phyloP scores from a whole-genome alignment of 805 yeast species.

The Candida xyloterini region DNA sequence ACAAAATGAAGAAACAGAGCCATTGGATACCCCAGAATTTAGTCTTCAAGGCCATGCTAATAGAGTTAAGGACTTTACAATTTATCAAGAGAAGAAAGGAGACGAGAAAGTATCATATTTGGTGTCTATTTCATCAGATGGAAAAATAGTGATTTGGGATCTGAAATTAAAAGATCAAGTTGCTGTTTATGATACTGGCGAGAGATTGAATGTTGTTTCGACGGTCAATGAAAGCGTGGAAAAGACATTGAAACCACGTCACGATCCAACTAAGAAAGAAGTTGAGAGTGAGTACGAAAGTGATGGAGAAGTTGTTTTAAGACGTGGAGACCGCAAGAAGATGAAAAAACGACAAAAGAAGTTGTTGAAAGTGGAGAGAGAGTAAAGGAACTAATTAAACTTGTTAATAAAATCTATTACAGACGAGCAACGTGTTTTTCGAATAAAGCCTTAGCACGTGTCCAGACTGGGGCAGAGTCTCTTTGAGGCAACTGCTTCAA shows the following conservation, averaged over 20 bases:
- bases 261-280: slow-evolving; percentile 36
- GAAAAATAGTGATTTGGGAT: slow-evolving; percentile 91
- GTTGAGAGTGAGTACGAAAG: slow-evolving; percentile 71
- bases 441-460: slow-evolving; percentile 77
- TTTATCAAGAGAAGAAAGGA: slow-evolving; percentile 37
- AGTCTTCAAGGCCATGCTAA: slow-evolving; percentile 75
- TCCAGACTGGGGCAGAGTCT: slow-evolving; percentile 86
- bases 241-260: slow-evolving; percentile 55
- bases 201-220: slow-evolving; percentile 83
- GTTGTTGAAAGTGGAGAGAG: slow-evolving; percentile 52
- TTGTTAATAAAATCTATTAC: not conserved
- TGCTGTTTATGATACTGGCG: slow-evolving; percentile 89
- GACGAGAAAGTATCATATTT: slow-evolving; percentile 43
- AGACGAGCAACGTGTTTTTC: slow-evolving; percentile 64
- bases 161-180: slow-evolving; percentile 65
- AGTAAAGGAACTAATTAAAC: slow-evolving; percentile 44
- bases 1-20: slow-evolving; percentile 18
- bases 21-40: slow-evolving; percentile 47
- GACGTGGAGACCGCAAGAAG: slow-evolving; percentile 51
- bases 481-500: slow-evolving; percentile 81
- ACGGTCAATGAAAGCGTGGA: slow-evolving; percentile 77
- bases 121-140: slow-evolving; percentile 88
- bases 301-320: slow-evolving; percentile 64
- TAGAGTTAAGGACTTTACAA: slow-evolving; percentile 76
- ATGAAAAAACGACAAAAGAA: slow-evolving; percentile 40